Percentiles rank a stretch among this genome's conserved stretches.
phyloP scores from a whole-genome alignment of 345 rosid genomes.

The Populus nigra region DNA sequence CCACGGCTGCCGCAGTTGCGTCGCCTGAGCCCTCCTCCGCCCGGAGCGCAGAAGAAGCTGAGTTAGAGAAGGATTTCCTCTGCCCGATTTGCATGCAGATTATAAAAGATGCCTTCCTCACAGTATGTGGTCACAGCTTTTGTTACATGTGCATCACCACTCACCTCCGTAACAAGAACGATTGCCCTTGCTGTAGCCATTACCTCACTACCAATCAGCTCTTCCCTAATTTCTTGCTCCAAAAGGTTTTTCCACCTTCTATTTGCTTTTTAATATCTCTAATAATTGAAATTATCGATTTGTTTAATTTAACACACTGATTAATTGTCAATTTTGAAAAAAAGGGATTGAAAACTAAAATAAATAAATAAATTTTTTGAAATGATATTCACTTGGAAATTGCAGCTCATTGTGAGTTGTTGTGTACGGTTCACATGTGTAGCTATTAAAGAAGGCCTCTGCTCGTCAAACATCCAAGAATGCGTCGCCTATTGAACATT shows the following conservation, averaged over 20 bases:
- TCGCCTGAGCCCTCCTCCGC: conserved; percentile 9
- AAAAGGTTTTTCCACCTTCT: conserved; percentile 50
- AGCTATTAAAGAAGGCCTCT: conserved; percentile 52
- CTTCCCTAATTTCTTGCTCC: conserved; percentile 82
- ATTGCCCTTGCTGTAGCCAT: conserved; percentile 92
- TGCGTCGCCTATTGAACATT: conserved; percentile 44
- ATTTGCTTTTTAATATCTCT: neutral
- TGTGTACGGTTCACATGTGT: conserved; percentile 8
- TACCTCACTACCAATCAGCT: conserved; percentile 74
- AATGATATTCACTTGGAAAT: conserved; percentile 6
- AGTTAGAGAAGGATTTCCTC: conserved; percentile 65
- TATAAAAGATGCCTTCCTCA: conserved; percentile 91
- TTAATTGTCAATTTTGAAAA: too few relatives aligned
- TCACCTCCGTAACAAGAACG: conserved; percentile 85
- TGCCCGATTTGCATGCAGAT: conserved; percentile 99
- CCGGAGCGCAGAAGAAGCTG: conserved; percentile 5
- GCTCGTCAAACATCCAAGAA: conserved; percentile 38
- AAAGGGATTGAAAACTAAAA: neutral
- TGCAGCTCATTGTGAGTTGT: conserved; percentile 14
- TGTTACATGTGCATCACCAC: conserved; percentile 96
- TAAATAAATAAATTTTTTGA: neutral
- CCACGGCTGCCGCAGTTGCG: conserved; percentile 13
- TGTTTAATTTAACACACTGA: neutral
- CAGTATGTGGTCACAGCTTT: conserved; percentile 95
- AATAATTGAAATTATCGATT: neutral